A percentile compares a stretch with the other conserved stretches of the same genome.
Conservation (phyloP, 2,329 filamentous ascomycete genomes). For the Pseudopyrenochaeta lycopersici region DNA sequence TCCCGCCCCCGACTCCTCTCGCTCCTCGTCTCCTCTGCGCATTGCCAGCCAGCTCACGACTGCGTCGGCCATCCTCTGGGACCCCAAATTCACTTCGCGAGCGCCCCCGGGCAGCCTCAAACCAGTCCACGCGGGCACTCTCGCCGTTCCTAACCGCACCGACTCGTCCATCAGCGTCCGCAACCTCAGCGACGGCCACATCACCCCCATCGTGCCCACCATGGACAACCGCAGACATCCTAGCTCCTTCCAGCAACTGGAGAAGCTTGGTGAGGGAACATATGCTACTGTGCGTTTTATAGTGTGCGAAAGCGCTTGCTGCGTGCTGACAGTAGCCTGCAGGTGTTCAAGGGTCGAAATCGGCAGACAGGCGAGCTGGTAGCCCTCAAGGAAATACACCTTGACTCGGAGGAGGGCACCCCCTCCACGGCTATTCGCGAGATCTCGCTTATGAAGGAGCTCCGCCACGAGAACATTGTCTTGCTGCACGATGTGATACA, state of each 20-base stretch:
- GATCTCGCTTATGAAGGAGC: conserved; percentile 98
- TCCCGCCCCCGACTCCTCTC: conserved; percentile 14
- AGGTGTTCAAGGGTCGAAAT: conserved; percentile 99
- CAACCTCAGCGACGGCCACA: conserved; percentile 56
- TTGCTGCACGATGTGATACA: conserved; percentile 98
- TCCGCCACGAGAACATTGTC: conserved; percentile 99
- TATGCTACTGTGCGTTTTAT: conserved; percentile 87
- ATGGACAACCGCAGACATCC: conserved; percentile 96
- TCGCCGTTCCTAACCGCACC: conserved; percentile 56
- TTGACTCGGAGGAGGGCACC: conserved; percentile 97
- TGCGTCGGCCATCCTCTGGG: conserved; percentile 60
- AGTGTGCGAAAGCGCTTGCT: neutral
- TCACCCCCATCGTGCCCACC: conserved; percentile 35
- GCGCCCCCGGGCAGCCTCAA: conserved; percentile 56
- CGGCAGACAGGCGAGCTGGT: conserved; percentile 96
- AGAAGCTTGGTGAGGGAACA: conserved; percentile 96
- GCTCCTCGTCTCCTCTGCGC: conserved; percentile 37
- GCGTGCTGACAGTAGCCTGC: conserved; percentile 29
- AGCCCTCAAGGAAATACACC: conserved; percentile 97
- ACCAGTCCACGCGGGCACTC: conserved; percentile 60
- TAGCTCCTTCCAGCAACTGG: conserved; percentile 98
- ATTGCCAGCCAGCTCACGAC: conserved; percentile 59
- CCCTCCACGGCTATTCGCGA: conserved; percentile 97
- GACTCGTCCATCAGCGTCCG: conserved; percentile 62
- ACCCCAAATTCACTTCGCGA: conserved; percentile 57